Evolutionary conservation across 805 yeast species (phyloP).

Genomic region (Candida hungchunana): DNA sequence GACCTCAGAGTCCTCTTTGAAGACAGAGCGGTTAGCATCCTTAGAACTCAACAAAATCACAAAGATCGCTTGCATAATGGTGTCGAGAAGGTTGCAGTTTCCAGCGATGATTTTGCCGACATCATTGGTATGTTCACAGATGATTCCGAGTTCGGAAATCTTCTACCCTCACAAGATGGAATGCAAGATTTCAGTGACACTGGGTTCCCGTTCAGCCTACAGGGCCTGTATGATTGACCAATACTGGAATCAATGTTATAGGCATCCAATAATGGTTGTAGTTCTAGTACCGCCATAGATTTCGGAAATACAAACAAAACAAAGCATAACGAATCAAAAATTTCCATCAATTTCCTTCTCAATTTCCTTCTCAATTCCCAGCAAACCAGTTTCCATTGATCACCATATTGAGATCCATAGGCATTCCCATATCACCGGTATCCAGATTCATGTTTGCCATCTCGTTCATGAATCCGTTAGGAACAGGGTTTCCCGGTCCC

Average conservation of each 20-base stretch:
- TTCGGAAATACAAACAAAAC: no score
- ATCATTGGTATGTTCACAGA: slow-evolving; percentile 3
- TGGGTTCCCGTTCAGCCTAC: no score
- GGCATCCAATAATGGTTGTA: no score
- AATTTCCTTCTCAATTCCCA: not conserved
- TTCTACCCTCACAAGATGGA: no score
- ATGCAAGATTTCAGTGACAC: no score
- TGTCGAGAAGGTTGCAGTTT: no score
- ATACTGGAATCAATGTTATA: no score
- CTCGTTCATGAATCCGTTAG: slow-evolving; percentile 4
- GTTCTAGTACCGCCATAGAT: no score
- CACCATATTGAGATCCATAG: slow-evolving; percentile 18
- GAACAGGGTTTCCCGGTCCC: slow-evolving; percentile 2
- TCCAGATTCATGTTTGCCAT: slow-evolving; percentile 7
- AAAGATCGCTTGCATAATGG: no score
- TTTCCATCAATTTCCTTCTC: not conserved
- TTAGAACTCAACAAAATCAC: not conserved
- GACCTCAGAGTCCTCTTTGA: not conserved
- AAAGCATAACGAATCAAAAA: no score
- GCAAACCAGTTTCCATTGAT: slow-evolving; percentile 25
- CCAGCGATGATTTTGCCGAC: slow-evolving; percentile 6
- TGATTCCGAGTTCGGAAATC: no score
- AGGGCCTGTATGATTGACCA: no score
- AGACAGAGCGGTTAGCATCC: not conserved
- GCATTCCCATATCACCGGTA: slow-evolving; percentile 3